These are phyloP conservation scores for Metschnikowia bowlesiae DNA, from an alignment of 805 yeast species.

Conservation along the genomic window DNA sequence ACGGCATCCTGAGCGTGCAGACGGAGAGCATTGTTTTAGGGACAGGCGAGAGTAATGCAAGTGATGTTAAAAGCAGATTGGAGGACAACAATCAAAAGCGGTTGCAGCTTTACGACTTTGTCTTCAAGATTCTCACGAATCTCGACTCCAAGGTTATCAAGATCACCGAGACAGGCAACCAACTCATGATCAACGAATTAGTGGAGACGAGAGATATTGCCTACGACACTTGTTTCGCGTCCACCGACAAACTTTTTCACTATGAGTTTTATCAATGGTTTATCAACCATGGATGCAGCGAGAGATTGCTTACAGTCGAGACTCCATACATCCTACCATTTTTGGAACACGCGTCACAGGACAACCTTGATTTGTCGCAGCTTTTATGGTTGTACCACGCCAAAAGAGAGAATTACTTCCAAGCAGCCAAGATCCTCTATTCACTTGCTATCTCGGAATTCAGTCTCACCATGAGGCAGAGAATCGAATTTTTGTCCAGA, in stretches of 20 bases:
- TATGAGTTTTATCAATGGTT: conserved; percentile 92
- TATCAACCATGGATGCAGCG: conserved; percentile 70
- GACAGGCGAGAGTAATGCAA: conserved; percentile 7
- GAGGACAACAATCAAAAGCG: conserved; percentile 20
- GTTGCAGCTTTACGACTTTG: conserved; percentile 55
- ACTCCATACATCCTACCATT: conserved; percentile 79
- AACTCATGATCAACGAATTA: conserved; percentile 45
- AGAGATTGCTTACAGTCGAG: conserved; percentile 70
- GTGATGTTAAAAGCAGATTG: conserved; percentile 6
- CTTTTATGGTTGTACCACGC: conserved; percentile 87
- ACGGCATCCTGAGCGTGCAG: conserved; percentile 9
- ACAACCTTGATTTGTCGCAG: conserved; percentile 70
- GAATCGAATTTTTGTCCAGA: conserved; percentile 85
- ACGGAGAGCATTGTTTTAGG: conserved; percentile 4
- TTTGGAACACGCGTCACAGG: conserved; percentile 60
- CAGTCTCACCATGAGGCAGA: conserved; percentile 58
- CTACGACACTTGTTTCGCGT: conserved; percentile 68
- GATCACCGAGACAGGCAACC: conserved; percentile 31
- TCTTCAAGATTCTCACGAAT: conserved; percentile 70
- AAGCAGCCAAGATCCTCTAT: conserved; percentile 77
- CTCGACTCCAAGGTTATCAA: conserved; percentile 63
- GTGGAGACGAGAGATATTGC: conserved; percentile 64
- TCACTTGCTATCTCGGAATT: conserved; percentile 72
- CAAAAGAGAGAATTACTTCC: conserved; percentile 68
- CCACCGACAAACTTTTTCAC: conserved; percentile 82